phyloP scores from a whole-genome alignment of 2,329 filamentous ascomycete species.

The Nectriaceae sp. region DNA sequence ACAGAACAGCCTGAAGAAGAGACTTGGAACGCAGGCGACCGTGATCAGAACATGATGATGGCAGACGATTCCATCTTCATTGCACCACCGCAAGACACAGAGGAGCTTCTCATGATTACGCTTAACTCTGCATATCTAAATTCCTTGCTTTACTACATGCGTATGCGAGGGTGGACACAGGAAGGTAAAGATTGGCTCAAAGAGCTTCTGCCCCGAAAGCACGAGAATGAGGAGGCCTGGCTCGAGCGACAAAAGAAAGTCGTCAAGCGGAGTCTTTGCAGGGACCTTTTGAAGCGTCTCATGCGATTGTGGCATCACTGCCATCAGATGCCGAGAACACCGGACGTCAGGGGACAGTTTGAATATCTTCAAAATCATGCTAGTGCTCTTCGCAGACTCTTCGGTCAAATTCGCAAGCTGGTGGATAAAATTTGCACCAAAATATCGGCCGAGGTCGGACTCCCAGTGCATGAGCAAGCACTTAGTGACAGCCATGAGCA shows the following conservation, averaged over 20 bases:
- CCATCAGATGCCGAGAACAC: constrained; percentile 13
- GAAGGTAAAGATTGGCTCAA: constrained; percentile 12
- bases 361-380: constrained; percentile 13
- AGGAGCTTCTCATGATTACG: constrained; percentile 3
- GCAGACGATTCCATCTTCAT: constrained; percentile 23
- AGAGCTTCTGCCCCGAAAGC: constrained; percentile 2
- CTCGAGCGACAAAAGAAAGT: not conserved
- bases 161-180: not conserved
- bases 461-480: not conserved
- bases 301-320: constrained; percentile 16
- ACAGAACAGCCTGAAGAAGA: not conserved
- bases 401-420: constrained; percentile 9
- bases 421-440: not conserved
- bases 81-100: constrained; percentile 9
- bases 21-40: not conserved
- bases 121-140: constrained; percentile 10
- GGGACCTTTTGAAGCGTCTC: constrained; percentile 14
- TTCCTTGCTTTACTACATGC: not conserved
- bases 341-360: constrained; percentile 12
- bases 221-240: constrained; percentile 3
- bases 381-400: not conserved
- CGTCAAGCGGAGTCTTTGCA: constrained; percentile 3
- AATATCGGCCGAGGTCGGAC: constrained; percentile 3
- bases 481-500: not conserved
- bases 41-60: not conserved